phyloP scores from a whole-genome alignment of 192 early-diverging fungal genomes.

The Mortierella claussenii region DNA sequence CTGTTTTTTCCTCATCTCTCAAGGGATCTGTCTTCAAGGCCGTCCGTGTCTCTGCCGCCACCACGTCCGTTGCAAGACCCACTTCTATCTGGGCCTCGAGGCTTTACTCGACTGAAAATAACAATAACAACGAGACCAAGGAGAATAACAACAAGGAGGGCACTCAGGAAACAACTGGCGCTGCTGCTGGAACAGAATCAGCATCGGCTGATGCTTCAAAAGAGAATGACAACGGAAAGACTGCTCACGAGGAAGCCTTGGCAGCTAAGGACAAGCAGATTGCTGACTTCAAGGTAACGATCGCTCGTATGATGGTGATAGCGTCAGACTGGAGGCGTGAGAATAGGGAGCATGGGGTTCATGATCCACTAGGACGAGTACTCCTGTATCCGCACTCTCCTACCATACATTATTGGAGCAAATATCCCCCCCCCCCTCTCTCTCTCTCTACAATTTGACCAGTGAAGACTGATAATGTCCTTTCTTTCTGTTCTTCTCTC shows the following conservation, averaged over 20 bases:
- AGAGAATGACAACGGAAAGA: conserved; percentile 23
- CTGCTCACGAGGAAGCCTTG: conserved; percentile 51
- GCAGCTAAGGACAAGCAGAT: conserved; percentile 85
- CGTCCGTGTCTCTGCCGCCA: conserved; percentile 19
- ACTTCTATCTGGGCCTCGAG: conserved; percentile 39
- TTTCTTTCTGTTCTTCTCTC: not conserved
- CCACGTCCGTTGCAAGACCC: conserved; percentile 11
- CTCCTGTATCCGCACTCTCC: too few species aligned
- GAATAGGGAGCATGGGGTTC: too few species aligned
- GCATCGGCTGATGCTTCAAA: conserved; percentile 5
- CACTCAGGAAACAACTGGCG: conserved; percentile 29
- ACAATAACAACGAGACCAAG: conserved; percentile 30
- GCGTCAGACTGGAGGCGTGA: too few species aligned
- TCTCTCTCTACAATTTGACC: too few species aligned
- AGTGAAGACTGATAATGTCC: too few species aligned
- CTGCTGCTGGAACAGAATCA: conserved; percentile 22
- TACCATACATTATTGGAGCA: too few species aligned
- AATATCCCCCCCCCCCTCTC: too few species aligned
- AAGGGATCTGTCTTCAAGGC: conserved; percentile 34
- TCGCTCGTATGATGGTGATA: too few species aligned
- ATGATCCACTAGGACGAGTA: too few species aligned
- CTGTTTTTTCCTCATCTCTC: conserved; percentile 31
- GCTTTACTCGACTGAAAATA: conserved; percentile 55
- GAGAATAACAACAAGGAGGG: conserved; percentile 41
- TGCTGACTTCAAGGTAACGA: conserved; percentile 82